Base-by-base conservation (phyloP, 148 eudicot genomes). In the Camellia lanceoleosa region DNA sequence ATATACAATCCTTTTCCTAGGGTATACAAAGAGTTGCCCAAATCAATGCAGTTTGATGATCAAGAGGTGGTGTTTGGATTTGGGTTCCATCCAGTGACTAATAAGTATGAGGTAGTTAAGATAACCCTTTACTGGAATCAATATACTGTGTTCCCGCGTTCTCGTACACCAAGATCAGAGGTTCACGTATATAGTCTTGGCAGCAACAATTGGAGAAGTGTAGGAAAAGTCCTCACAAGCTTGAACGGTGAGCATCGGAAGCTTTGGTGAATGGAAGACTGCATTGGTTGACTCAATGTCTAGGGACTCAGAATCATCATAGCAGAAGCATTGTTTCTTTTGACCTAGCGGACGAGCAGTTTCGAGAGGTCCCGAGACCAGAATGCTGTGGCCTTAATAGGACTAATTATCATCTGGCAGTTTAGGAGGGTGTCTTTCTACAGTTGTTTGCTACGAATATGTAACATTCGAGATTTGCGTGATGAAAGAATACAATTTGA, bases 401-500 rank as follows among this genome's bases (percentile, higher is more conserved):
- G 19, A 9, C 70, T 5, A 73, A 73, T 51, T 85, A 83, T 66
- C 87, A 83, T 11, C 66, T 87, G 55, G 79, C 81, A 3, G 68
- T 44, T 51, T 87, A 5, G 43, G 72, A 49, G 86, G 81, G 51
- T 87, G 86, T 62, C 85, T 87, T 4, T 61, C 82, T 47, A 83
- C 81, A 14, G 76, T 69, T 3, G 84, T 75, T 7, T 60, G 66
- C 12, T 58, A 51, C n/a, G 54, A 14, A 0, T 3, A 41, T 52
- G 60, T 70, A 14, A 81, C 72, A 0, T 62, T 75, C 41, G 79
- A 87, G 65, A 78, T 87, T 9, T 87, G 89, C 87, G 63, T 83
- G 5, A 87, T 85, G 89, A 73, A 77, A 64, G 87, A 87, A 23
- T 83, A 85, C 46, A 62, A 74, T 43, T 76, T 74, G 66, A 80